These are phyloP conservation scores for Didymella segeticola DNA, from an alignment of 2,329 filamentous ascomycete genomes.

Conservation along the genomic window DNA sequence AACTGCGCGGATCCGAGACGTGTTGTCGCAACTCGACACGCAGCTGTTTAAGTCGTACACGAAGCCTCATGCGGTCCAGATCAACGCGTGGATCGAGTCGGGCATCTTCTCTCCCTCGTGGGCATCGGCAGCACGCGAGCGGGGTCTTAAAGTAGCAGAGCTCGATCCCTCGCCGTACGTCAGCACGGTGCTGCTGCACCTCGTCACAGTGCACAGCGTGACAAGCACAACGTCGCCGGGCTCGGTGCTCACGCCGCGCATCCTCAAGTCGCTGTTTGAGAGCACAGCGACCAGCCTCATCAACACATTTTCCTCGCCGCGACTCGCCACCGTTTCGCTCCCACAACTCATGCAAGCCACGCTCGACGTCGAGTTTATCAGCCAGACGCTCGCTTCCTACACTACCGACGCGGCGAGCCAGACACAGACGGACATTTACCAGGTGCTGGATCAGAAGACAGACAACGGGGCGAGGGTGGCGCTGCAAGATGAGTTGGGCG, in stretches of 20 bases:
- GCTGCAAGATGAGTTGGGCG: conserved; percentile 85
- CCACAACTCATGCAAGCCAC: conserved; percentile 94
- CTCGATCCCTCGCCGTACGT: conserved; percentile 59
- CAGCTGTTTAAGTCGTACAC: conserved; percentile 94
- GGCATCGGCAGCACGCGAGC: conserved; percentile 53
- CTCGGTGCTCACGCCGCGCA: conserved; percentile 75
- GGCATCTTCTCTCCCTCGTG: conserved; percentile 77
- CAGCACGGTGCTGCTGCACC: conserved; percentile 81
- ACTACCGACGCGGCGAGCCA: conserved; percentile 82
- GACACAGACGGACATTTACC: conserved; percentile 88
- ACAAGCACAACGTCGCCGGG: conserved; percentile 56
- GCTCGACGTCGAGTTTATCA: conserved; percentile 94
- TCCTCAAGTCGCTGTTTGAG: conserved; percentile 87
- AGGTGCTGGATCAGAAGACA: conserved; percentile 86
- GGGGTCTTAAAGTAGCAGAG: conserved; percentile 81
- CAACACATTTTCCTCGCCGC: conserved; percentile 67
- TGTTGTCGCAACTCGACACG: conserved; percentile 87
- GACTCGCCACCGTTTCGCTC: conserved; percentile 72
- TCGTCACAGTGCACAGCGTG: conserved; percentile 92
- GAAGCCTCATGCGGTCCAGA: conserved; percentile 60
- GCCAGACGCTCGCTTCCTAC: conserved; percentile 89
- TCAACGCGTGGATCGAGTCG: conserved; percentile 73
- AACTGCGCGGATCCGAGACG: conserved; percentile 87
- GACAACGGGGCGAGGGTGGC: conserved; percentile 82
- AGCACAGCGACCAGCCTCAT: conserved; percentile 81